Evolutionary conservation across 768 basidiomycete species (phyloP).

Genomic region (Lactarius sp.): DNA sequence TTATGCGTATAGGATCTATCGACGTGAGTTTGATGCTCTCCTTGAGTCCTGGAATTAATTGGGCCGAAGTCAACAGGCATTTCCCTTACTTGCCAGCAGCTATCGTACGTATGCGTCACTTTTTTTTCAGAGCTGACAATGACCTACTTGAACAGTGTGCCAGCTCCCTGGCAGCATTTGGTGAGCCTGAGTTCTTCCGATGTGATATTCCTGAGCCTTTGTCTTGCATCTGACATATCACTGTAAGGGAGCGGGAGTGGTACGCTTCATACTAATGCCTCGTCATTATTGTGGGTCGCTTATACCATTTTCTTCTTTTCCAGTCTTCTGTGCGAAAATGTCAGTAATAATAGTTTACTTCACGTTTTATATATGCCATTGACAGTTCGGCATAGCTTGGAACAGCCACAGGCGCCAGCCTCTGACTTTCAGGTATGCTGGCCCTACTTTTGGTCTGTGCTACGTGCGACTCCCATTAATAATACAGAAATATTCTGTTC

Average conservation of each 20-base stretch:
- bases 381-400: neutral
- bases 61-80: neutral
- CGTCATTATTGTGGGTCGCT: neutral
- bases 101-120: neutral
- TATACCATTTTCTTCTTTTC: neutral
- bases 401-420: neutral
- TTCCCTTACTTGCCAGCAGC: neutral
- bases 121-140: neutral
- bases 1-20: slow-evolving; percentile 2
- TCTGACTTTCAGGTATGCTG: neutral
- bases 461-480: neutral
- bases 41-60: neutral
- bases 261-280: neutral
- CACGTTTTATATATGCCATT: neutral
- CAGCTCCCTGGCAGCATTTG: neutral
- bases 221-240: neutral
- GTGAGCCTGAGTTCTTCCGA: neutral
- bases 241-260: neutral
- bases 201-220: neutral
- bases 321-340: neutral
- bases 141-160: neutral
- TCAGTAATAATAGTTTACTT: neutral
- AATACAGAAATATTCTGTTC: neutral
- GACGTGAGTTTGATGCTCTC: neutral
- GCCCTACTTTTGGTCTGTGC: neutral